A percentile compares a stretch with the other conserved stretches of the same genome.
Evolutionary conservation across 2,329 filamentous ascomycete species (phyloP).

Genomic region (Helotiales sp.): DNA sequence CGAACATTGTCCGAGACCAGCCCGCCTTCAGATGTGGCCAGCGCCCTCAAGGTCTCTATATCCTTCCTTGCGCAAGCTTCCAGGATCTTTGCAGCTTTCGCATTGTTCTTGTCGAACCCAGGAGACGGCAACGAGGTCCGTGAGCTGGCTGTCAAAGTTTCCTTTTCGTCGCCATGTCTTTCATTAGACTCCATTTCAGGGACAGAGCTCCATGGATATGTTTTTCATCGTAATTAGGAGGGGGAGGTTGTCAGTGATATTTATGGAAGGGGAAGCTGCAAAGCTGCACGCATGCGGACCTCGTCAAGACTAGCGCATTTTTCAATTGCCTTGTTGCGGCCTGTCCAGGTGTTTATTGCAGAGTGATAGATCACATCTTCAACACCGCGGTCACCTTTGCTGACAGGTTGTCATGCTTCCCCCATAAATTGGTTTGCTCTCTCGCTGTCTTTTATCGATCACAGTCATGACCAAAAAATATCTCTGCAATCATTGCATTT

Average conservation of each 20-base stretch:
- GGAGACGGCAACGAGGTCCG: constrained; percentile 11
- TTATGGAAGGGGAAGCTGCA: constrained; percentile 1
- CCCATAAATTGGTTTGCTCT: not conserved
- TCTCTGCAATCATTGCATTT: not conserved
- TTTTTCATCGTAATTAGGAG: constrained; percentile 24
- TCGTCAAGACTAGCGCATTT: constrained; percentile 1
- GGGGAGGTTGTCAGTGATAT: constrained; percentile 2
- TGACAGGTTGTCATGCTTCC: constrained; percentile 10
- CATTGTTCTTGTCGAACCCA: constrained; percentile 8
- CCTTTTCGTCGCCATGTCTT: constrained; percentile 19
- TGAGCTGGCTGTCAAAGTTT: constrained; percentile 9
- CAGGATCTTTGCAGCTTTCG: constrained; percentile 50
- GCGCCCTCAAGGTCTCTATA: constrained; percentile 52
- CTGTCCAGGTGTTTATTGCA: not conserved
- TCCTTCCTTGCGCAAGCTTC: constrained; percentile 61
- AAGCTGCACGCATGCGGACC: not conserved
- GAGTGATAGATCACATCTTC: not conserved
- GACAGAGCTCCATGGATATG: constrained; percentile 25
- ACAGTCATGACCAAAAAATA: not conserved
- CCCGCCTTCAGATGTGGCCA: constrained; percentile 66
- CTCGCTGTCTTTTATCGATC: not conserved
- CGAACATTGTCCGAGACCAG: constrained; percentile 68
- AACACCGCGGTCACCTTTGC: constrained; percentile 8
- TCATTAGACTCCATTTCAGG: constrained; percentile 33
- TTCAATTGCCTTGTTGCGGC: not conserved